Percentiles rank a stretch among this genome's conserved stretches.
These are phyloP conservation scores for Setomelanomma holmii DNA, from an alignment of 2,329 filamentous ascomycete genomes.

Conservation along the genomic window DNA sequence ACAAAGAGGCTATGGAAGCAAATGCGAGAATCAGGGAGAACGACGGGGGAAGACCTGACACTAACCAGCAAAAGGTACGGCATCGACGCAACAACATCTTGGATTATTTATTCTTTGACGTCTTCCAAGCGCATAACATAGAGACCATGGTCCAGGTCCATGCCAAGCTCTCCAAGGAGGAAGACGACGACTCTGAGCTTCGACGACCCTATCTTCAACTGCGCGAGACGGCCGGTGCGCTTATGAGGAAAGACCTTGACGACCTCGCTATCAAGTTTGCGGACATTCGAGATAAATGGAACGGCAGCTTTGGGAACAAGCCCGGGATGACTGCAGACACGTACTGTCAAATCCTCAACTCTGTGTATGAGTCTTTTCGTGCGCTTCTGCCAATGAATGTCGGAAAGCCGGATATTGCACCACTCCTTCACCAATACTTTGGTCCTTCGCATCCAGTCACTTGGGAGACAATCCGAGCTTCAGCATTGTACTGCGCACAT, in stretches of 20 bases:
- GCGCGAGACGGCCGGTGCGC: background rate
- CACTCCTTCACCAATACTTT: constrained; percentile 13
- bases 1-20: constrained; percentile 43
- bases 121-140: constrained; percentile 54
- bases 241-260: background rate
- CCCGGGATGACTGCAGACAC: constrained; percentile 4
- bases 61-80: constrained; percentile 25
- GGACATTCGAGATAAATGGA: constrained; percentile 4
- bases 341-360: constrained; percentile 19
- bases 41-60: constrained; percentile 16
- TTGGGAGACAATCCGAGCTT: constrained; percentile 58
- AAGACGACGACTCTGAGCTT: constrained; percentile 8
- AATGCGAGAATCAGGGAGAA: constrained; percentile 21
- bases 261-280: background rate
- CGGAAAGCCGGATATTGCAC: constrained; percentile 17
- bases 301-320: background rate
- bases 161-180: background rate
- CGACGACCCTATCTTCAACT: constrained; percentile 9
- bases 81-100: constrained; percentile 59
- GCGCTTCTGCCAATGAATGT: constrained; percentile 19
- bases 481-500: constrained; percentile 45
- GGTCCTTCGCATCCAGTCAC: constrained; percentile 11
- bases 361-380: constrained; percentile 23
- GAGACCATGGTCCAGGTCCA: constrained; percentile 25
- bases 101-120: constrained; percentile 66